Percentiles rank a stretch among this genome's conserved stretches.
Evolutionary conservation across 805 yeast genomes (phyloP).

Genomic region (Zygosaccharomyces bisporus): DNA sequence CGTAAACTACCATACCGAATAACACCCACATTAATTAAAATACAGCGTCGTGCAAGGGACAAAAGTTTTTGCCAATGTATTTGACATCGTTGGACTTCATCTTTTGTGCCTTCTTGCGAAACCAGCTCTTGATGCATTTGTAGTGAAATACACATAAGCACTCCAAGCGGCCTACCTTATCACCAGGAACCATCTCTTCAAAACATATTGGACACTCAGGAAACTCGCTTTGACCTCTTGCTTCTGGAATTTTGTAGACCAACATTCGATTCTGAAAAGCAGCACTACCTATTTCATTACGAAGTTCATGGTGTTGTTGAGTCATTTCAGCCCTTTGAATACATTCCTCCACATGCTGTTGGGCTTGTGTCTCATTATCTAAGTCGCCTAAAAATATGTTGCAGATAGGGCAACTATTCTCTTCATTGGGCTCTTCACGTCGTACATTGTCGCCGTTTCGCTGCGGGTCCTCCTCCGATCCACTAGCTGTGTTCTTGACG

Average conservation of each 20-base stretch:
- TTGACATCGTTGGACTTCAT: conserved; percentile 19
- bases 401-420: conserved; percentile 43
- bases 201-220: conserved; percentile 92
- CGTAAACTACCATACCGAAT: neutral
- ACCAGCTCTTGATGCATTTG: conserved; percentile 88
- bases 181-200: conserved; percentile 82
- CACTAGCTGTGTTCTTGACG: conserved; percentile 31
- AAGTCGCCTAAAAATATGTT: conserved; percentile 21
- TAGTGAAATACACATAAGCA: conserved; percentile 94
- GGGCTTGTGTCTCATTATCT: conserved; percentile 38
- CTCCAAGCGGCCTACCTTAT: conserved; percentile 85
- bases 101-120: conserved; percentile 65
- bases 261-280: conserved; percentile 67
- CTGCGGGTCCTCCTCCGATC: conserved; percentile 10
- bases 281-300: conserved; percentile 41
- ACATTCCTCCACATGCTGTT: conserved; percentile 69
- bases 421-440: conserved; percentile 14
- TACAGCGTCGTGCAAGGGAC: conserved; percentile 46
- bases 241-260: conserved; percentile 50
- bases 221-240: conserved; percentile 32
- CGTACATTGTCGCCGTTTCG: conserved; percentile 12
- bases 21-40: conserved; percentile 11
- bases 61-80: conserved; percentile 41
- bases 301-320: conserved; percentile 51
- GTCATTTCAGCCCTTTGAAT: conserved; percentile 51